These are phyloP conservation scores for Pichia occidentalis DNA, from an alignment of 805 yeast genomes.

Conservation along the genomic window DNA sequence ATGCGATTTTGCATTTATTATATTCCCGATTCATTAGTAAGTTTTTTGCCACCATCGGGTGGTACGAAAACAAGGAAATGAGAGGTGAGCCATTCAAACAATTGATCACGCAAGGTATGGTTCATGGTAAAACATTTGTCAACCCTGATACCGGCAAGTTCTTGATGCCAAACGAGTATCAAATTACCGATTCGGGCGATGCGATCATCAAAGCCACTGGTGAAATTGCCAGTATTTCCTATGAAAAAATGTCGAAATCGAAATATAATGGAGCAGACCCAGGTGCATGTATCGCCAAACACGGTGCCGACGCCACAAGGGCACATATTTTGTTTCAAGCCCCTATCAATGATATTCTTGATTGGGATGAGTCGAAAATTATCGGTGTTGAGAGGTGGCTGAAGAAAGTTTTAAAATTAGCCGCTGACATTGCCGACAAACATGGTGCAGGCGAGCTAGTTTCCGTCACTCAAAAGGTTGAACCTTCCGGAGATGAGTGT, in stretches of 20 bases:
- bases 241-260: conserved; percentile 95
- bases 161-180: conserved; percentile 73
- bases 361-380: conserved; percentile 88
- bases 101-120: conserved; percentile 96
- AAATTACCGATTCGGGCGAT: conserved; percentile 30
- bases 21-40: conserved; percentile 84
- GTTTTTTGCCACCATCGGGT: conserved; percentile 58
- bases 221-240: conserved; percentile 46
- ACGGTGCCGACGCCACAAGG: conserved; percentile 92
- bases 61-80: conserved; percentile 51
- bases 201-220: conserved; percentile 49
- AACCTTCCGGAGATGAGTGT: conserved; percentile 34
- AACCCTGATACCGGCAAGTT: conserved; percentile 71
- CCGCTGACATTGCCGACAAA: conserved; percentile 26
- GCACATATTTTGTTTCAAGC: conserved; percentile 93
- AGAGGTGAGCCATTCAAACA: conserved; percentile 76
- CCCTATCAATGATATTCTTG: conserved; percentile 71
- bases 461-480: conserved; percentile 15
- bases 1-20: conserved; percentile 85
- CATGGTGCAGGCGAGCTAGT: conserved; percentile 9
- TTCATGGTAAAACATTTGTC: conserved; percentile 78
- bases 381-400: conserved; percentile 88
- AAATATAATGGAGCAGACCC: conserved; percentile 95
- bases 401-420: conserved; percentile 38
- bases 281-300: conserved; percentile 55